Percentiles rank a stretch among this genome's conserved stretches.
phyloP scores from a whole-genome alignment of 2,329 filamentous ascomycete species.

The Alternaria arborescens region DNA sequence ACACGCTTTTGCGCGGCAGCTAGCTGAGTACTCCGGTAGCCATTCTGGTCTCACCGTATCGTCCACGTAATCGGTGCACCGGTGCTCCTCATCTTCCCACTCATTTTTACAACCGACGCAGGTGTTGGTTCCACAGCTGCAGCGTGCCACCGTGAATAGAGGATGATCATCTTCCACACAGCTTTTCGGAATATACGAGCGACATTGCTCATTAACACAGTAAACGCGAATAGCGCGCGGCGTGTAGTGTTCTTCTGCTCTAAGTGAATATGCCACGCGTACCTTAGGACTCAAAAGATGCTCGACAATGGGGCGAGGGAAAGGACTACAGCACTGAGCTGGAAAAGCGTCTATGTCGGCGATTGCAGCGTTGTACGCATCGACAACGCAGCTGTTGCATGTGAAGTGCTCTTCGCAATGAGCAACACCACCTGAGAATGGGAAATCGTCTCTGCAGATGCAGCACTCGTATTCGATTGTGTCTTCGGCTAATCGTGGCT shows the following conservation, averaged over 20 bases:
- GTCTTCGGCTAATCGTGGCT: not conserved
- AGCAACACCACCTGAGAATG: not conserved
- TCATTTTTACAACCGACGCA: constrained; percentile 14
- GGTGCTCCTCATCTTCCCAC: constrained; percentile 8
- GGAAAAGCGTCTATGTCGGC: constrained; percentile 3
- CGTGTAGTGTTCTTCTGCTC: constrained; percentile 4
- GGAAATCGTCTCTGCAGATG: constrained; percentile 3
- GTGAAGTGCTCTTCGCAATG: constrained; percentile 11
- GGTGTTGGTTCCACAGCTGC: constrained; percentile 8
- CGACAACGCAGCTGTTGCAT: constrained; percentile 10
- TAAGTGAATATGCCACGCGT: not conserved
- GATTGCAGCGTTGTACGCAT: constrained; percentile 4
- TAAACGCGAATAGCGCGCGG: constrained; percentile 2
- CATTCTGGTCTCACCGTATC: constrained; percentile 7
- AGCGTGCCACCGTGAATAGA: not conserved
- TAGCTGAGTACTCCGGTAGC: constrained; percentile 16
- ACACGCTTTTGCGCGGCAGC: constrained; percentile 25
- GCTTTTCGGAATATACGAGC: not conserved
- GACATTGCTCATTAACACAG: constrained; percentile 6
- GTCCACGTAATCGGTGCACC: not conserved
- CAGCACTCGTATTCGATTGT: constrained; percentile 7
- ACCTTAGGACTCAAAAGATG: constrained; percentile 6
- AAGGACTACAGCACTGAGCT: constrained; percentile 4
- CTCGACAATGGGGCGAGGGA: not conserved
- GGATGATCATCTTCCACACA: not conserved